These are phyloP conservation scores for Ustilago loliicola DNA, from an alignment of 1,284 basidiomycete species.

Conservation along the genomic window DNA sequence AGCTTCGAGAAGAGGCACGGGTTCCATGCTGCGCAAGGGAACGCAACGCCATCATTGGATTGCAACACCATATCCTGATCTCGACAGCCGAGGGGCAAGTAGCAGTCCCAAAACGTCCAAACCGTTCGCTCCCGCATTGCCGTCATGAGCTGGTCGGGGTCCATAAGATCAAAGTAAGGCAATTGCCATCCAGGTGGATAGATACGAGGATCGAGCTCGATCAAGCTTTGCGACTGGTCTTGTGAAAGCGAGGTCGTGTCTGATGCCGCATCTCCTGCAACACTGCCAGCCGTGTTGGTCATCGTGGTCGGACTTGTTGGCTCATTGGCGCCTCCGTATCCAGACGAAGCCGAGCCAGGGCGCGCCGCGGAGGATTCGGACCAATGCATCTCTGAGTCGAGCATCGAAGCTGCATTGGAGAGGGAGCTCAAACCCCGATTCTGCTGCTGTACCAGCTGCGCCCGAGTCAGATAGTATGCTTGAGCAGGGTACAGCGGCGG, in stretches of 20 bases:
- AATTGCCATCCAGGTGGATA: conserved; percentile 26
- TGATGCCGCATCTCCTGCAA: conserved; percentile 13
- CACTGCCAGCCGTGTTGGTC: conserved; percentile 14
- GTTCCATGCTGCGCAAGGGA: conserved; percentile 51
- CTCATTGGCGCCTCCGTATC: conserved; percentile 12
- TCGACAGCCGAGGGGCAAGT: conserved; percentile 44
- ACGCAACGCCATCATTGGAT: conserved; percentile 44
- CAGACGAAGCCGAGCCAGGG: conserved; percentile 10
- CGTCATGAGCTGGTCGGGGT: conserved; percentile 32
- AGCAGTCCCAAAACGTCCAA: conserved; percentile 57
- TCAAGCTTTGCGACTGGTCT: conserved; percentile 9
- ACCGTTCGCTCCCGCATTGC: conserved; percentile 35
- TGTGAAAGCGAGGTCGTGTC: conserved; percentile 15
- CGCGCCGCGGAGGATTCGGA: conserved; percentile 12
- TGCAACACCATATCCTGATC: conserved; percentile 48
- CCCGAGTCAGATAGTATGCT: conserved; percentile 29
- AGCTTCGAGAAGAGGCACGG: conserved; percentile 45
- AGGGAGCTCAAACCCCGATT: conserved; percentile 24
- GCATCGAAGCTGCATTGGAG: conserved; percentile 24
- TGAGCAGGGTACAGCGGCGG: conserved; percentile 37
- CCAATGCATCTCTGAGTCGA: conserved; percentile 19
- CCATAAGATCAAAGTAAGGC: conserved; percentile 36
- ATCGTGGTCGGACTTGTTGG: conserved; percentile 26
- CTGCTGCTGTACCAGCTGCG: conserved; percentile 20
- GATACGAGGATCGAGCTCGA: conserved; percentile 24